A percentile compares a stretch with the other conserved stretches of the same genome.
Evolutionary conservation across 768 basidiomycete species (phyloP).

Genomic region (Podaxis pistillaris): DNA sequence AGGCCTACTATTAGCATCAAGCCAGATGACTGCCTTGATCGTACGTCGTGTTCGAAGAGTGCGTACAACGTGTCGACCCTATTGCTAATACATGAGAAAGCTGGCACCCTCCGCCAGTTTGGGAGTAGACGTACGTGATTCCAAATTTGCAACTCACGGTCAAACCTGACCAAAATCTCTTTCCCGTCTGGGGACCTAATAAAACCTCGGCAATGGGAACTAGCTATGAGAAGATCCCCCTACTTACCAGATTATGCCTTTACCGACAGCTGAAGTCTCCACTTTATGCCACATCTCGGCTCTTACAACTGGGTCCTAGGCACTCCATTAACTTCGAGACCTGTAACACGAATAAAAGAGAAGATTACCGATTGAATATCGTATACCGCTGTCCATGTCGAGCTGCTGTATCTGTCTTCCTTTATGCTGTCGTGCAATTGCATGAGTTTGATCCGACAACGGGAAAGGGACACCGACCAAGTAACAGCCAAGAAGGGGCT

Average conservation of each 20-base stretch:
- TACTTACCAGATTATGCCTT: not conserved
- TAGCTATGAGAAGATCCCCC: not conserved
- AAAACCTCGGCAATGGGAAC: not conserved
- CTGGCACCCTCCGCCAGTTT: not conserved
- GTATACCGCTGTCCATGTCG: not conserved
- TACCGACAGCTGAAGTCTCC: not conserved
- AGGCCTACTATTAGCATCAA: constrained; percentile 4
- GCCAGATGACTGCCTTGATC: constrained; percentile 1
- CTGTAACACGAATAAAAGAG: too few relatives aligned
- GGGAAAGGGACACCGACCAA: not conserved
- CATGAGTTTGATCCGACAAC: not conserved
- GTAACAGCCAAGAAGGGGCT: not conserved
- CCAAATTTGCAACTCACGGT: constrained; percentile 10
- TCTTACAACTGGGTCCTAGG: not conserved
- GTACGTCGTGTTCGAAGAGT: not conserved
- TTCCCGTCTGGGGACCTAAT: constrained; percentile 8
- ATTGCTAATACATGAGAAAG: not conserved
- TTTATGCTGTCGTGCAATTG: not conserved
- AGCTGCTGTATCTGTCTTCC: not conserved
- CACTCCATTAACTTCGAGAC: not conserved
- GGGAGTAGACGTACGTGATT: not conserved
- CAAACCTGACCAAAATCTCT: not conserved
- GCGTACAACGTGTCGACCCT: not conserved
- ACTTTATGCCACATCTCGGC: constrained; percentile 4
- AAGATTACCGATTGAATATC: not conserved